Percentiles rank a stretch among this genome's conserved stretches.
These are phyloP conservation scores for Chrysoporthe puriensis DNA, from an alignment of 2,329 filamentous ascomycete species.

Conservation along the genomic window DNA sequence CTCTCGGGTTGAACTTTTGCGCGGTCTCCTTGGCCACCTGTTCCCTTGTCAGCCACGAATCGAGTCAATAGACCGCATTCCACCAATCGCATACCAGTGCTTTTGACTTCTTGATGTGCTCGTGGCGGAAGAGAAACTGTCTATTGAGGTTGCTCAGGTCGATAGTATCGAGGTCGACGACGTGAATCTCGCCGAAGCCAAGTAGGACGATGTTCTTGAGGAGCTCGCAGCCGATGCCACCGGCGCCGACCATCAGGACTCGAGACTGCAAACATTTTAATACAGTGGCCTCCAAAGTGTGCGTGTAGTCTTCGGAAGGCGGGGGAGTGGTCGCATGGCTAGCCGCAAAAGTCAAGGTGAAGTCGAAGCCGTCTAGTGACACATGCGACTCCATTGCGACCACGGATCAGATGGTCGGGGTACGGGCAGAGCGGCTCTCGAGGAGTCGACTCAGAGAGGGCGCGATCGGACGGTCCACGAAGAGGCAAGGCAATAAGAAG, in stretches of 20 bases:
- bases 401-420: background rate
- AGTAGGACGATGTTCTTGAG: constrained; percentile 94
- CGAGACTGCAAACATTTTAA: constrained; percentile 62
- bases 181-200: constrained; percentile 90
- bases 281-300: constrained; percentile 1
- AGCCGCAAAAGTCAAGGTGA: background rate
- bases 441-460: background rate
- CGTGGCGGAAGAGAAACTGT: constrained; percentile 93
- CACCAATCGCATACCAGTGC: constrained; percentile 68
- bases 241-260: constrained; percentile 92
- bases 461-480: background rate
- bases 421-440: background rate
- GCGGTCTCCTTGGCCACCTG: constrained; percentile 84
- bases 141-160: constrained; percentile 97
- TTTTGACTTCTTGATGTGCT: constrained; percentile 98
- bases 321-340: constrained; percentile 5
- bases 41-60: constrained; percentile 38
- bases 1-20: constrained; percentile 84
- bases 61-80: constrained; percentile 22
- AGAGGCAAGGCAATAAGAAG: background rate
- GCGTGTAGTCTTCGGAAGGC: constrained; percentile 6
- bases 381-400: constrained; percentile 19
- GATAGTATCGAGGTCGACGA: constrained; percentile 97
- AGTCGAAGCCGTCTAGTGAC: constrained; percentile 16
- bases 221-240: constrained; percentile 95